These are phyloP conservation scores for Aspergillus sojae DNA, from an alignment of 2,329 filamentous ascomycete genomes.

Conservation along the genomic window DNA sequence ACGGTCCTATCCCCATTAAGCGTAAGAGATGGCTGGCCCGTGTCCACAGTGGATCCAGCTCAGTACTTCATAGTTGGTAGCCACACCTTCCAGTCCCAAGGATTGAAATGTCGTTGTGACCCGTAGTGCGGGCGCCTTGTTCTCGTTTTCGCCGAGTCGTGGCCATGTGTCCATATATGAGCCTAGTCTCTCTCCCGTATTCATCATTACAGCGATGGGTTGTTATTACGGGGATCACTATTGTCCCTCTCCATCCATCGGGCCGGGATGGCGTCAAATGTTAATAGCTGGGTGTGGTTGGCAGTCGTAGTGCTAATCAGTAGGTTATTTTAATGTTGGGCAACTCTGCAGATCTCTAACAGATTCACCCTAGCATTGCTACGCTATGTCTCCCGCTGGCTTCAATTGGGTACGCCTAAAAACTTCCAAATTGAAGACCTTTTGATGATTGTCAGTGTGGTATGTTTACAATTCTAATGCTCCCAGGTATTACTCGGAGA, in stretches of 20 bases:
- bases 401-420: slow-evolving; percentile 12
- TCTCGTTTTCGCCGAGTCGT: not conserved
- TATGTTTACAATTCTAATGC: not conserved
- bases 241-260: not conserved
- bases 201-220: not conserved
- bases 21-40: not conserved
- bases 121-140: not conserved
- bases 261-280: slow-evolving; percentile 5
- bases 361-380: slow-evolving; percentile 5
- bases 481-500: fast-evolving
- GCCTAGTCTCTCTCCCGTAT: not conserved
- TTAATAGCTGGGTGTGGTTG: slow-evolving; percentile 18
- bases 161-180: not conserved
- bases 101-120: not conserved
- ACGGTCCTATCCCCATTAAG: not conserved
- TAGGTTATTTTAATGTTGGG: slow-evolving; percentile 1
- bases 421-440: slow-evolving; percentile 17
- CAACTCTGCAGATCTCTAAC: not conserved
- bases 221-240: not conserved
- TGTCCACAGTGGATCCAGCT: not conserved
- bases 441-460: slow-evolving; percentile 12
- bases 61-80: not conserved
- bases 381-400: slow-evolving; percentile 15
- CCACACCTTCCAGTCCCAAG: not conserved
- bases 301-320: slow-evolving; percentile 17